These are phyloP conservation scores for Picea glauca DNA, from an alignment of 75 land plant species.

Conservation along the genomic window DNA sequence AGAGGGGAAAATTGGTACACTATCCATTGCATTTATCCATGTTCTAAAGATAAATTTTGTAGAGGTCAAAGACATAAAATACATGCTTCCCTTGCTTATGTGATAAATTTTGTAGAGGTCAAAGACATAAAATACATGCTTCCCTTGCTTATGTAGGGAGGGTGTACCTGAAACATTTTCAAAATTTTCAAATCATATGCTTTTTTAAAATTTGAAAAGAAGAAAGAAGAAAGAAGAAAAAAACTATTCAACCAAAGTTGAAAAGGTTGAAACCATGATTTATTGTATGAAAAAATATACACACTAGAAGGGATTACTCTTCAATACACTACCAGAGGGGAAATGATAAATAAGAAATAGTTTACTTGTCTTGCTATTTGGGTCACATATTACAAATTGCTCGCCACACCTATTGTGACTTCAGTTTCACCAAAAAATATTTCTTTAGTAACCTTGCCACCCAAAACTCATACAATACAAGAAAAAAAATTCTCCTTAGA, in stretches of 20 bases:
- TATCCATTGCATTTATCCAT: no score
- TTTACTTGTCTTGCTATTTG: conserved; percentile 76
- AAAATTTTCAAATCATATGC: no score
- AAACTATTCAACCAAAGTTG: not conserved
- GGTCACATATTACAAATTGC: conserved; percentile 77
- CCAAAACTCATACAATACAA: conserved; percentile 75
- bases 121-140: no score
- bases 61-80: no score
- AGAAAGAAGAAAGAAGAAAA: no score
- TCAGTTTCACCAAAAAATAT: conserved; percentile 86
- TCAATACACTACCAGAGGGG: not conserved
- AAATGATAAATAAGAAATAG: not conserved
- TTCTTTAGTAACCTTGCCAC: conserved; percentile 80
- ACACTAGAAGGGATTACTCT: not conserved
- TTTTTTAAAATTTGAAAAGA: no score
- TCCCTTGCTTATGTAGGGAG: no score
- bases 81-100: no score
- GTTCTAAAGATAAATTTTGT: no score
- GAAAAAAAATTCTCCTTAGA: conserved; percentile 84
- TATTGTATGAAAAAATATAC: not conserved
- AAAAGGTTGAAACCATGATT: not conserved
- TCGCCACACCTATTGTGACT: conserved; percentile 82
- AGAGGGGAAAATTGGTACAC: no score
- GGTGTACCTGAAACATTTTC: no score
- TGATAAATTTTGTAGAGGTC: no score